Percentiles rank a stretch among this genome's conserved stretches.
These are phyloP conservation scores for Allium cepa DNA, from an alignment of 106 monocot species.

Conservation along the genomic window DNA sequence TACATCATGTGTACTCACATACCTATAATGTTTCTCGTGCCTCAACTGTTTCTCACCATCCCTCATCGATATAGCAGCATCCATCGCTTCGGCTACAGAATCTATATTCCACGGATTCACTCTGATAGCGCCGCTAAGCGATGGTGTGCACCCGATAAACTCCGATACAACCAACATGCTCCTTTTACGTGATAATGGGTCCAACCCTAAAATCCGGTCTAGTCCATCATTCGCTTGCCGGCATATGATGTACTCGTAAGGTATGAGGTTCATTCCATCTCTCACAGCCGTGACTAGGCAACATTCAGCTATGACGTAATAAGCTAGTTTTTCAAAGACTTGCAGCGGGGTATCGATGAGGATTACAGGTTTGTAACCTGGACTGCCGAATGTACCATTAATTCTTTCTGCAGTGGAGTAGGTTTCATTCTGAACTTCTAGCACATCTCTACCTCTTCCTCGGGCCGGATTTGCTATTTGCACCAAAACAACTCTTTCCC, in stretches of 20 bases:
- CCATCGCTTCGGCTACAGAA: conserved; percentile 45
- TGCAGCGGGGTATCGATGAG: conserved; percentile 36
- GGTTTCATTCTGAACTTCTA: conserved; percentile 39
- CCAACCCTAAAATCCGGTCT: conserved; percentile 13
- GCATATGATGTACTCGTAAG: conserved; percentile 48
- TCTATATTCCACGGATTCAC: conserved; percentile 52
- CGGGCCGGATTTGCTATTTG: conserved; percentile 53
- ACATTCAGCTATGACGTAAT: conserved; percentile 40
- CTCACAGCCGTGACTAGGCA: conserved; percentile 54
- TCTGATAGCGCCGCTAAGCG: conserved; percentile 46
- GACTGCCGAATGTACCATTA: conserved; percentile 30
- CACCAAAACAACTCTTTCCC: conserved; percentile 32
- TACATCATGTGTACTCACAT: conserved; percentile 48
- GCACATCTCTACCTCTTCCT: conserved; percentile 37
- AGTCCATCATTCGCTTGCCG: conserved; percentile 34
- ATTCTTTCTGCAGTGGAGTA: conserved; percentile 27
- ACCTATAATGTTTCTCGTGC: conserved; percentile 45
- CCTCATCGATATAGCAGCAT: conserved; percentile 20
- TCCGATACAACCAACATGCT: conserved; percentile 52
- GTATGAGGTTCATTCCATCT: conserved; percentile 55
- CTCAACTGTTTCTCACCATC: conserved; percentile 36
- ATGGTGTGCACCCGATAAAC: conserved; percentile 46
- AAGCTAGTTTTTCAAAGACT: conserved; percentile 43
- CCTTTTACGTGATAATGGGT: conserved; percentile 16
- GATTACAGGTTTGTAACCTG: conserved; percentile 30